These are phyloP conservation scores for Entophlyctis helioformis DNA, from an alignment of 192 early-diverging fungal genomes.

Conservation along the genomic window DNA sequence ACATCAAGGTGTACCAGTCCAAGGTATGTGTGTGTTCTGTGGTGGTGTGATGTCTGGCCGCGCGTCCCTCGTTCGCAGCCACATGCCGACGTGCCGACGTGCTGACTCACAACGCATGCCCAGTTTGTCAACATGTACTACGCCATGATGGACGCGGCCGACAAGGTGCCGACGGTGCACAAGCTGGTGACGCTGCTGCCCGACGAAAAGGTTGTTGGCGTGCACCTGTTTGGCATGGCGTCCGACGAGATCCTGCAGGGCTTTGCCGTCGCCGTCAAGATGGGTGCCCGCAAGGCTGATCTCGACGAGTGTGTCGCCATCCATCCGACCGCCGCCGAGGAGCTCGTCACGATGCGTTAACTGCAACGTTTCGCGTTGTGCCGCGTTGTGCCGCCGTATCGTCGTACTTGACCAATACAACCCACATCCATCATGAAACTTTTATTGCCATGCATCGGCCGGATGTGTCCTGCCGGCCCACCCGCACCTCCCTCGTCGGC, in stretches of 20 bases:
- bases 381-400: no score
- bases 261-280: constrained; percentile 92
- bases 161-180: constrained; percentile 86
- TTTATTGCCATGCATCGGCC: no score
- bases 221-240: constrained; percentile 83
- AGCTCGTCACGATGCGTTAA: constrained; percentile 72
- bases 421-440: no score
- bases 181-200: constrained; percentile 79
- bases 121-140: constrained; percentile 89
- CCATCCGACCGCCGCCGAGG: constrained; percentile 93
- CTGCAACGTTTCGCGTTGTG: no score
- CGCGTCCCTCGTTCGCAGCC: not conserved
- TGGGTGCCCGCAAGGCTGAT: constrained; percentile 99
- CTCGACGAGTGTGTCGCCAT: constrained; percentile 94
- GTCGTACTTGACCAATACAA: no score
- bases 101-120: no score
- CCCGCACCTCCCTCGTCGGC: constrained; percentile 9
- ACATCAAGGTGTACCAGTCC: constrained; percentile 78
- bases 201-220: constrained; percentile 93
- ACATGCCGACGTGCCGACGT: not conserved
- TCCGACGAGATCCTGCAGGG: constrained; percentile 85
- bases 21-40: constrained; percentile 17
- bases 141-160: constrained; percentile 35
- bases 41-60: constrained; percentile 1
- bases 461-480: no score